phyloP scores from a whole-genome alignment of 140 eudicot genomes.

The Cichorium intybus region DNA sequence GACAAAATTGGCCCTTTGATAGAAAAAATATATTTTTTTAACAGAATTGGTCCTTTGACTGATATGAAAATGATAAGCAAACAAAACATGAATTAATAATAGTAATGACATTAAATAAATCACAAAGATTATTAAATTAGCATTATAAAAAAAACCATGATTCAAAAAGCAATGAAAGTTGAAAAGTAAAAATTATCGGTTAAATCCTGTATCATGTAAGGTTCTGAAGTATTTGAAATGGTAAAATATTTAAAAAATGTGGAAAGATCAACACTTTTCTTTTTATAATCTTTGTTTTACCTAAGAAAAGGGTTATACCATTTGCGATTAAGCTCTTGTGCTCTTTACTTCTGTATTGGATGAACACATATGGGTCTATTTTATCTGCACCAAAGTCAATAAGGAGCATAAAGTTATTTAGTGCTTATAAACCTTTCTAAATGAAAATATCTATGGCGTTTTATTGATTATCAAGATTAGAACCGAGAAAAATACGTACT shows the following conservation, averaged over 20 bases:
- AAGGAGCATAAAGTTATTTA: slow-evolving; percentile 2
- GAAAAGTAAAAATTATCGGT: no score
- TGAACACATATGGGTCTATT: slow-evolving; percentile 74
- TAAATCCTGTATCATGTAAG: slow-evolving; percentile 45
- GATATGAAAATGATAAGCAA: no score
- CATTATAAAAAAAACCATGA: no score
- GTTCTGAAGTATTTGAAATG: not conserved
- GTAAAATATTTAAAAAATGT: not conserved
- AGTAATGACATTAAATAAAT: no score
- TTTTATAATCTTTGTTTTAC: not conserved
- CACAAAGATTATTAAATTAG: no score
- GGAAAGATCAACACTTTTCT: not conserved
- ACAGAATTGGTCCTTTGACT: no score
- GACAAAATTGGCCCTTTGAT: no score
- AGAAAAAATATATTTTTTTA: no score
- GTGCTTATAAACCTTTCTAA: not conserved
- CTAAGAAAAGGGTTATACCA: slow-evolving; percentile 30
- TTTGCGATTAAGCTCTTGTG: slow-evolving; percentile 55
- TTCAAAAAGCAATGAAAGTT: no score
- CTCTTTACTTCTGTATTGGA: slow-evolving; percentile 69
- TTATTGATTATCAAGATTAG: not conserved
- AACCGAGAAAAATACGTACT: slow-evolving; percentile 30
- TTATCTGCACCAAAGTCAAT: slow-evolving; percentile 36
- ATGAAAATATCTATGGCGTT: not conserved
- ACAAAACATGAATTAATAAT: no score